Evolutionary conservation across 345 rosid species (phyloP).

Genomic region (Euphorbia tirucalli): DNA sequence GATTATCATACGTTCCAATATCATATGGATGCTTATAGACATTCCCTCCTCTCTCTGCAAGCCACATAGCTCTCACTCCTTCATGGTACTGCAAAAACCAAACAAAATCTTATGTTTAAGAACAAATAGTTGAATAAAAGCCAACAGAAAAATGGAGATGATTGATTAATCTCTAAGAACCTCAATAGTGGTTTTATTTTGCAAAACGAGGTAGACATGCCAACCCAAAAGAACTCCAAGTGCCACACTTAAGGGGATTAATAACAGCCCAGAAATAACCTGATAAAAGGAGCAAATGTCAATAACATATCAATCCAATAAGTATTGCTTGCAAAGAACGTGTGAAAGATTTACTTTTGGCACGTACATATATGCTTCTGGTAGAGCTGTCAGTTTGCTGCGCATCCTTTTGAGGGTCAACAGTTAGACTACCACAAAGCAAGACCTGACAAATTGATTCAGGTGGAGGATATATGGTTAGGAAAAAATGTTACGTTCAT

Average conservation of each 20-base stretch:
- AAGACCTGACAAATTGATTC: conserved; percentile 49
- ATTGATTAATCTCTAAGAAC: conserved; percentile 29
- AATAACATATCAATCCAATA: conserved; percentile 5
- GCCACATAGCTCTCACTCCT: conserved; percentile 94
- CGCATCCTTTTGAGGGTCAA: conserved; percentile 59
- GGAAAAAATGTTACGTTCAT: neutral
- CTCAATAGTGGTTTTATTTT: conserved; percentile 92
- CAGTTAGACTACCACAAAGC: conserved; percentile 80
- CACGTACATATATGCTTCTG: conserved; percentile 63
- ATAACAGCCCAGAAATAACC: conserved; percentile 71
- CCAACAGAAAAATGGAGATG: neutral
- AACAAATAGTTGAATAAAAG: conserved; percentile 1
- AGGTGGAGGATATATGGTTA: neutral
- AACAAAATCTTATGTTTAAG: neutral
- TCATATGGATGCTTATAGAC: conserved; percentile 86
- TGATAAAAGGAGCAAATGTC: conserved; percentile 29
- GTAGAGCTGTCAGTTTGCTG: conserved; percentile 52
- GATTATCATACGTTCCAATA: conserved; percentile 65
- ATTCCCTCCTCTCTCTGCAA: conserved; percentile 86
- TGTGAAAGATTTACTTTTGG: neutral
- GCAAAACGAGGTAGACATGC: conserved; percentile 79
- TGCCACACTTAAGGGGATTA: conserved; percentile 59
- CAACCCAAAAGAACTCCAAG: conserved; percentile 76
- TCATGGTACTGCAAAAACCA: conserved; percentile 65
- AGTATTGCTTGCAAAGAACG: conserved; percentile 12